These are phyloP conservation scores for Coemansia guatemalensis DNA, from an alignment of 192 early-diverging fungal species.

Conservation along the genomic window DNA sequence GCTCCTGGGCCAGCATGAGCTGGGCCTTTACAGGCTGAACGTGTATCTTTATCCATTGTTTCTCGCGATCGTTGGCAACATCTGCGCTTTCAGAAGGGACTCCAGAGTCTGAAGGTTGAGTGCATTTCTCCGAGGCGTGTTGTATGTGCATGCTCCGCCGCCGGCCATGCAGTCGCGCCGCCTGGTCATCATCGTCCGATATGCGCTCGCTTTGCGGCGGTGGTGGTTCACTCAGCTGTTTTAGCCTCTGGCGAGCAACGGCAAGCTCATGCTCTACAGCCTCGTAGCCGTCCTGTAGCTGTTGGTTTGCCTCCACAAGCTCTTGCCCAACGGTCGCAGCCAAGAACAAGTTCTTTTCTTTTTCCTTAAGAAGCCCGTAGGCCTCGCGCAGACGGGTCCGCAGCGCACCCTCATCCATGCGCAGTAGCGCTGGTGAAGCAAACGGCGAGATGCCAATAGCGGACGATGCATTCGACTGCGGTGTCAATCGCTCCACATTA, in stretches of 20 bases:
- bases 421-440: conserved; percentile 37
- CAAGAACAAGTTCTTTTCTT: conserved; percentile 42
- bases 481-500: conserved; percentile 24
- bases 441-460: conserved; percentile 19
- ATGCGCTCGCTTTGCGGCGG: background rate
- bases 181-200: conserved; percentile 8
- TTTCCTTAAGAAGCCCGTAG: conserved; percentile 47
- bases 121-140: background rate
- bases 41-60: conserved; percentile 32
- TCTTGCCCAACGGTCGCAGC: conserved; percentile 50
- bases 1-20: conserved; percentile 39
- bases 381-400: conserved; percentile 44
- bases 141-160: conserved; percentile 34
- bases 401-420: conserved; percentile 32
- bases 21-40: conserved; percentile 36
- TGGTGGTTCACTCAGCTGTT: background rate
- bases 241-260: conserved; percentile 12
- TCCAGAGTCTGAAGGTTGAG: background rate
- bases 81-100: background rate
- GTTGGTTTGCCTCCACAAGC: conserved; percentile 47
- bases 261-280: conserved; percentile 25
- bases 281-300: conserved; percentile 36
- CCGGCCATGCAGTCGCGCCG: conserved; percentile 27
- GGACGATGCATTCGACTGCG: conserved; percentile 4
- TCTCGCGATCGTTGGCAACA: conserved; percentile 13